phyloP scores from a whole-genome alignment of 164 flowering plant genomes.

The Taxillus chinensis region DNA sequence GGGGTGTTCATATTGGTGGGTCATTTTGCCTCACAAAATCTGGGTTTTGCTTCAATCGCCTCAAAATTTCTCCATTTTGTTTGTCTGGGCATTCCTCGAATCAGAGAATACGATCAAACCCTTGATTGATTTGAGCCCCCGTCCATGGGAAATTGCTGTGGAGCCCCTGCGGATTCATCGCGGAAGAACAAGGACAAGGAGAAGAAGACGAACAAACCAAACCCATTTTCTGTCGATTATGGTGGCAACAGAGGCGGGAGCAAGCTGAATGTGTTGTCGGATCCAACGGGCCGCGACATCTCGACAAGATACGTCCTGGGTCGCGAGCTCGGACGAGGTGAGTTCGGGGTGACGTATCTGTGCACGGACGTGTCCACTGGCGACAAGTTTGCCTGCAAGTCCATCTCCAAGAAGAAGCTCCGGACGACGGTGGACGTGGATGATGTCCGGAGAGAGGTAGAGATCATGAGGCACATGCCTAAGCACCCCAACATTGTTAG shows the following conservation, averaged over 20 bases:
- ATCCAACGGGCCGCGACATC: slow-evolving; percentile 40
- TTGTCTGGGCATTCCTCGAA: neutral
- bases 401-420: slow-evolving; percentile 56
- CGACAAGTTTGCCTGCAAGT: slow-evolving; percentile 48
- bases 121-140: neutral
- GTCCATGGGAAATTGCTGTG: slow-evolving; percentile 85
- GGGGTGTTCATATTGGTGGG: neutral
- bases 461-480: slow-evolving; percentile 58
- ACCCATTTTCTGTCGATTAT: slow-evolving; percentile 51
- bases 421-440: slow-evolving; percentile 56
- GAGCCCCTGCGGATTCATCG: slow-evolving; percentile 21
- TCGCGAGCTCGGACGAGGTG: slow-evolving; percentile 56
- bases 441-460: slow-evolving; percentile 64
- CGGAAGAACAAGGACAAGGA: slow-evolving; percentile 15
- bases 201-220: slow-evolving; percentile 43
- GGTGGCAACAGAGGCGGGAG: slow-evolving; percentile 10
- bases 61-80: neutral
- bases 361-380: slow-evolving; percentile 23
- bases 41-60: neutral
- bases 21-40: neutral
- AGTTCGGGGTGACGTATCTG: slow-evolving; percentile 54
- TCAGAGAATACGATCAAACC: neutral
- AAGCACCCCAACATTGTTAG: slow-evolving; percentile 45
- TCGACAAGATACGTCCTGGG: slow-evolving; percentile 34
- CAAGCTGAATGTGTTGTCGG: slow-evolving; percentile 38